Evolutionary conservation across 176 grass and related monocot genomes (phyloP).

Genomic region (Raddia guianensis): DNA sequence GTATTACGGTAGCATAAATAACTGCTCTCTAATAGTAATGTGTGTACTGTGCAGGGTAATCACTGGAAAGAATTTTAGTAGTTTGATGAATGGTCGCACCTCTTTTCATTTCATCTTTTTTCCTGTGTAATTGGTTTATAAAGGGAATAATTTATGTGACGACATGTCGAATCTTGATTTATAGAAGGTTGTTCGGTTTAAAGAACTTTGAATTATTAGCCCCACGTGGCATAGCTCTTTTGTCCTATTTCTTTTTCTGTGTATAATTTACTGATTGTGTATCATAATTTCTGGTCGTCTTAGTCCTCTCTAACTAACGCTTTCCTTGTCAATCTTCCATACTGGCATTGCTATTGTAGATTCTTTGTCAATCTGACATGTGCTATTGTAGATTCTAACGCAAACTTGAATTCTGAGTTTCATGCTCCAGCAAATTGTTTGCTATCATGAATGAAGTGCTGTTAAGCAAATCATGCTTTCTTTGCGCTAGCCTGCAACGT

Average conservation of each 20-base stretch:
- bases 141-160: constrained; percentile 65
- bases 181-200: constrained; percentile 63
- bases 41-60: constrained; percentile 46
- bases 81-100: constrained; percentile 43
- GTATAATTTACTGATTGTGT: constrained; percentile 20
- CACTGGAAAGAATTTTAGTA: constrained; percentile 53
- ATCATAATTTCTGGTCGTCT: not conserved
- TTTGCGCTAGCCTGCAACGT: not conserved
- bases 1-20: not conserved
- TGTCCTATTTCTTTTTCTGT: not conserved
- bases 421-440: not conserved
- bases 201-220: constrained; percentile 43
- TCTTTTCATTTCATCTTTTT: constrained; percentile 54
- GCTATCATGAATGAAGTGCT: not conserved
- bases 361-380: not conserved
- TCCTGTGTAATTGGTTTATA: constrained; percentile 69
- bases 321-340: not conserved
- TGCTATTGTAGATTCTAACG: not conserved
- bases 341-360: not conserved
- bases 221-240: constrained; percentile 20
- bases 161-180: constrained; percentile 56
- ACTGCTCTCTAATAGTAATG: constrained; percentile 23
- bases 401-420: not conserved
- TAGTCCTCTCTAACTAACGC: not conserved
- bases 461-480: not conserved